phyloP scores from a whole-genome alignment of 257 asterid species.

The Solanum phureja region DNA sequence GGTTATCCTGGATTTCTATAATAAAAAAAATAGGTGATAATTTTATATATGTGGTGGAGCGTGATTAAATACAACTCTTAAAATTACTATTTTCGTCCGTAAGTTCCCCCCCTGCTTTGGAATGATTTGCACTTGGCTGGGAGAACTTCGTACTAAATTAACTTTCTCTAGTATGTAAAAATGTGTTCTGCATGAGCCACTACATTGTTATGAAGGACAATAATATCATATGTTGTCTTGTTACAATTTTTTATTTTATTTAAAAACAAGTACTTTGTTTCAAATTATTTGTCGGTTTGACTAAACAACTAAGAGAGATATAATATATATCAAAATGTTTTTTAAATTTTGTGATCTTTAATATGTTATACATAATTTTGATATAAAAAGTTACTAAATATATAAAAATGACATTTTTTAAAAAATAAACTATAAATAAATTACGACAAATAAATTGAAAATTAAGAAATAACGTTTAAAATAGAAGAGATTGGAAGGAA shows the following conservation, averaged over 20 bases:
- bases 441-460: no score
- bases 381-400: no score
- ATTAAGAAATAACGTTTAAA: no score
- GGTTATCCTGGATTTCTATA: accelerated
- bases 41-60: background rate
- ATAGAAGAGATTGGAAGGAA: no score
- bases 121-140: background rate
- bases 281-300: background rate
- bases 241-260: background rate
- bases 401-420: no score
- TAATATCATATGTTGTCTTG: background rate
- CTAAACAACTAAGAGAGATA: background rate
- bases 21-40: background rate
- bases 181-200: background rate
- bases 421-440: no score
- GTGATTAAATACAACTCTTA: background rate
- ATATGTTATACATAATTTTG: no score
- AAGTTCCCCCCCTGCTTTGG: background rate
- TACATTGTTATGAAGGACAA: background rate
- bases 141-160: background rate
- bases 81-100: background rate
- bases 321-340: no score
- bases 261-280: background rate
- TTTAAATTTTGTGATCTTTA: no score
- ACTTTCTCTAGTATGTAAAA: background rate